Evolutionary conservation across 2,329 filamentous ascomycete genomes (phyloP).

Genomic region (Fusarium sp.): DNA sequence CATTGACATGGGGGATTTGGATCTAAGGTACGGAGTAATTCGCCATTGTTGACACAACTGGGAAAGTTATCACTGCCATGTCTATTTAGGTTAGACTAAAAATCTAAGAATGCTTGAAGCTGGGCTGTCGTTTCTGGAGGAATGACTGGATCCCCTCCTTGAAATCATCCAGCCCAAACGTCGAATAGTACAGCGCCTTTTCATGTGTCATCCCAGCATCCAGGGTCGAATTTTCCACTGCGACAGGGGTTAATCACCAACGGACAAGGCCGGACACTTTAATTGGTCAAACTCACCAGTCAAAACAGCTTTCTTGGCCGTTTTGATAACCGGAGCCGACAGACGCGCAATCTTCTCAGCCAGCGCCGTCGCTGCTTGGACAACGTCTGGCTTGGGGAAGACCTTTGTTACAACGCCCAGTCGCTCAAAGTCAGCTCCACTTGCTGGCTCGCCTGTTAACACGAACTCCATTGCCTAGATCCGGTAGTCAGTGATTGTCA

Average conservation of each 20-base stretch:
- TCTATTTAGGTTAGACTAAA: no score
- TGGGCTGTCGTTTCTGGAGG: constrained; percentile 8
- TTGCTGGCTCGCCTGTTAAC: constrained; percentile 25
- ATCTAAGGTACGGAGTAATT: neutral
- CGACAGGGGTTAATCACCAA: neutral
- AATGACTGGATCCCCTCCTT: constrained; percentile 26
- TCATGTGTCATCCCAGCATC: constrained; percentile 25
- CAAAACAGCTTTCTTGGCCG: constrained; percentile 28
- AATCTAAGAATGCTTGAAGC: constrained; percentile 19
- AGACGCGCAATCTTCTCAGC: constrained; percentile 25
- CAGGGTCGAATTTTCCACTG: constrained; percentile 17
- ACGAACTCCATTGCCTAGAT: constrained; percentile 29
- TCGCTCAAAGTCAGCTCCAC: constrained; percentile 22
- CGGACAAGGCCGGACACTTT: neutral
- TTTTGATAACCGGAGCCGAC: constrained; percentile 17
- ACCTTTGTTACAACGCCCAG: constrained; percentile 25
- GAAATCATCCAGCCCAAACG: constrained; percentile 24
- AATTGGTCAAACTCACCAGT: constrained; percentile 1
- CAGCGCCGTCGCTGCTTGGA: constrained; percentile 2
- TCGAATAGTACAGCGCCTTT: constrained; percentile 28
- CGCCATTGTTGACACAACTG: no score
- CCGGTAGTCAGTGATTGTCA: neutral
- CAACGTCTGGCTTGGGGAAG: constrained; percentile 20
- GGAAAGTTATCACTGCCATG: neutral
- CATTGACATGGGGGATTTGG: neutral